Evolutionary conservation across 2,329 filamentous ascomycete genomes (phyloP).

Genomic region (Leptographium lundbergii): DNA sequence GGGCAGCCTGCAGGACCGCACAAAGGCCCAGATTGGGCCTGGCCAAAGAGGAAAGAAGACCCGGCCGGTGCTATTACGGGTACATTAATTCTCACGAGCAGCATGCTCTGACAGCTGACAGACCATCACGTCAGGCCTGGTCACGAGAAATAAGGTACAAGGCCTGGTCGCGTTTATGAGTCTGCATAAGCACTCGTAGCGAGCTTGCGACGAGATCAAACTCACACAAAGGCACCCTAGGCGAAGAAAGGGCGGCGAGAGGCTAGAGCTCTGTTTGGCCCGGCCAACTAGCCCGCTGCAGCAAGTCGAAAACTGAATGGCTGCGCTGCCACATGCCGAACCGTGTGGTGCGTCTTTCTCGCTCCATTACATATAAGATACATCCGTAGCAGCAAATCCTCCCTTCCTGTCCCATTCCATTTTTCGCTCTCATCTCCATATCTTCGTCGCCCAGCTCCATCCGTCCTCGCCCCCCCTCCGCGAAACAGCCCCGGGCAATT

Average conservation of each 20-base stretch:
- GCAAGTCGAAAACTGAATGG: not conserved
- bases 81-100: too few relatives aligned
- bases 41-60: not conserved
- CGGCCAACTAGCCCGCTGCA: not conserved
- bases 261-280: not conserved
- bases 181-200: not conserved
- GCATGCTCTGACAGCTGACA: not conserved
- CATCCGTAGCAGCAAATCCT: not conserved
- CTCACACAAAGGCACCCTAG: not conserved
- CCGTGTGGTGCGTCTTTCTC: not conserved
- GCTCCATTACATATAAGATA: not conserved
- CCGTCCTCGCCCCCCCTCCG: too few relatives aligned
- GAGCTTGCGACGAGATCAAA: not conserved
- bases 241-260: not conserved
- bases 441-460: too few relatives aligned
- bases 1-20: too few relatives aligned
- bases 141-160: not conserved
- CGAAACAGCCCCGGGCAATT: too few relatives aligned
- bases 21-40: not conserved
- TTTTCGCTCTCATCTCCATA: not conserved
- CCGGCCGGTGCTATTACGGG: not conserved
- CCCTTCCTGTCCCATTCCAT: not conserved
- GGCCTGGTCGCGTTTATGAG: not conserved
- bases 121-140: not conserved
- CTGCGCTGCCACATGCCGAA: not conserved